These are phyloP conservation scores for Escallonia herrerae DNA, from an alignment of 129 eudicot genomes.

Conservation along the genomic window DNA sequence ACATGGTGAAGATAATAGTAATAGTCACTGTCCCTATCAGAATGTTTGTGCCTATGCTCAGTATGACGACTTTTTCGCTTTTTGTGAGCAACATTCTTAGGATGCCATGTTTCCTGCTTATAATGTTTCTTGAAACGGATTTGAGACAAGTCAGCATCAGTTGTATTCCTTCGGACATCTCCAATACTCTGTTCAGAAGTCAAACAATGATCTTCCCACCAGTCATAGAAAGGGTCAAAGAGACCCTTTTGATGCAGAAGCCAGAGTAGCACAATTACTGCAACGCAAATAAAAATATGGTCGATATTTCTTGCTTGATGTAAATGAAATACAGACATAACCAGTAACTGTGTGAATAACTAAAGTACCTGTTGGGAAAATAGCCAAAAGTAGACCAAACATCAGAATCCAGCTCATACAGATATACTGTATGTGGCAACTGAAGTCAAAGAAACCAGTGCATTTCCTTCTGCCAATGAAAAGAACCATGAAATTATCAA, in stretches of 20 bases:
- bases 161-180: slow-evolving; percentile 20
- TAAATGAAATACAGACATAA: neutral
- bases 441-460: slow-evolving; percentile 61
- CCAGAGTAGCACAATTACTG: slow-evolving; percentile 71
- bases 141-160: slow-evolving; percentile 15
- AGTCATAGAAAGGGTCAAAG: slow-evolving; percentile 87
- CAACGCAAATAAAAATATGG: slow-evolving; percentile 16
- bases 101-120: slow-evolving; percentile 36
- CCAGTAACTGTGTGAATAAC: neutral
- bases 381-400: slow-evolving; percentile 73
- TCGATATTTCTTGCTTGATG: neutral
- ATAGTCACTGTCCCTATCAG: slow-evolving; percentile 25
- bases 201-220: slow-evolving; percentile 82
- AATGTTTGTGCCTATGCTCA: slow-evolving; percentile 31
- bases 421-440: slow-evolving; percentile 74
- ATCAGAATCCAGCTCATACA: slow-evolving; percentile 86
- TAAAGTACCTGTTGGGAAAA: slow-evolving; percentile 63
- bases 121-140: slow-evolving; percentile 25
- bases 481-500: neutral
- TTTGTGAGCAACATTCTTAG: slow-evolving; percentile 29
- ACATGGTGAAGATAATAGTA: slow-evolving; percentile 48
- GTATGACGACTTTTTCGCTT: slow-evolving; percentile 23
- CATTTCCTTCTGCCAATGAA: slow-evolving; percentile 62
- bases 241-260: slow-evolving; percentile 84
- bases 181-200: slow-evolving; percentile 21